A percentile compares a stretch with the other conserved stretches of the same genome.
Evolutionary conservation across 2,329 filamentous ascomycete genomes (phyloP).

Genomic region (Sphaerulina vaccinii): DNA sequence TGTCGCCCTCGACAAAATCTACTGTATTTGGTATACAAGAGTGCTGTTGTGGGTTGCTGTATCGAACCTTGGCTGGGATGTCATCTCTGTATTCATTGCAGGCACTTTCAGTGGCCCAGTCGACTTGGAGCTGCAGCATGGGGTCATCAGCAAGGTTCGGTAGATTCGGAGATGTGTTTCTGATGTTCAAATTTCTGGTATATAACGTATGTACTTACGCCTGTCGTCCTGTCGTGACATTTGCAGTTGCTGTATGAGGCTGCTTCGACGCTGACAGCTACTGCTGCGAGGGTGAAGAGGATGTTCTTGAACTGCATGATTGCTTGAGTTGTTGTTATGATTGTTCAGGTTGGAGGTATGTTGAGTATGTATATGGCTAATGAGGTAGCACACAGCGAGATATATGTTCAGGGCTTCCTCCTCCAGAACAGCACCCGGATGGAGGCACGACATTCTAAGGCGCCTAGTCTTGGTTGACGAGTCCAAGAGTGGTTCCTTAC

Average conservation of each 20-base stretch:
- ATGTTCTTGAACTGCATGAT: slow-evolving; percentile 6
- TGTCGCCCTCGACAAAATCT: not conserved
- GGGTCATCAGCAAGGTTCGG: not conserved
- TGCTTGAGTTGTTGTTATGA: not conserved
- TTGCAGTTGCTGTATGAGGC: not conserved
- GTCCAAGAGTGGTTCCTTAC: not conserved
- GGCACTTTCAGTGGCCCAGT: not conserved
- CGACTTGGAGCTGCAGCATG: not conserved
- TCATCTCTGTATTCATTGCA: not conserved
- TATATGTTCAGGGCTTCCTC: not conserved
- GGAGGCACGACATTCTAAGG: not conserved
- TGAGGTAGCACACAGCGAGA: not conserved
- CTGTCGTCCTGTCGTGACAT: not conserved
- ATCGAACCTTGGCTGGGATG: not conserved
- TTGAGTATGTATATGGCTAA: not conserved
- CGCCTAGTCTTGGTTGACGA: not conserved
- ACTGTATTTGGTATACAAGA: not conserved
- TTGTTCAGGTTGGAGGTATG: not conserved
- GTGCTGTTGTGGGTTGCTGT: not conserved
- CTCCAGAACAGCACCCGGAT: not conserved
- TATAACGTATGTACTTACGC: not conserved
- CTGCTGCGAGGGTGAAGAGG: not conserved
- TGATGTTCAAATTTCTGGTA: not conserved
- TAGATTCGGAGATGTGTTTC: too few relatives aligned
- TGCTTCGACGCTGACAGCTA: not conserved